Percentiles rank a stretch among this genome's conserved stretches.
phyloP scores from a whole-genome alignment of 495 filamentous ascomycete genomes.

The Penicillium argentinense region DNA sequence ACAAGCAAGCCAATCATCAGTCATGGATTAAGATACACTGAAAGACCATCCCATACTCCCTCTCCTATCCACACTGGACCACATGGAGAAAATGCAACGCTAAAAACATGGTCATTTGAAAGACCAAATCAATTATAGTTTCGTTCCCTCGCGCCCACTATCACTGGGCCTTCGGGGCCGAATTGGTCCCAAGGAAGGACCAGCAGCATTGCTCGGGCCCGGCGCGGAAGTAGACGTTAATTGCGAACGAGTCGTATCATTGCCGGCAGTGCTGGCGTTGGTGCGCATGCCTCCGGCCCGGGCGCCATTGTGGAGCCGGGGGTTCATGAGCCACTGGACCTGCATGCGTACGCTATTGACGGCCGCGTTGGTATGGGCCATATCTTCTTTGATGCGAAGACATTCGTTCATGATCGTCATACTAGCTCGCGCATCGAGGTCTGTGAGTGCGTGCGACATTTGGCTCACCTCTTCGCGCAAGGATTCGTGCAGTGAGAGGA shows the following conservation, averaged over 20 bases:
- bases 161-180: constrained; percentile 43
- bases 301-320: constrained; percentile 51
- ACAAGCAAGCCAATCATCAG: constrained; percentile 2
- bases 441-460: constrained; percentile 56
- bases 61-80: too few species aligned
- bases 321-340: constrained; percentile 67
- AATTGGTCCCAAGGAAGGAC: constrained; percentile 26
- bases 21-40: neutral
- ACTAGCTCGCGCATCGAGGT: constrained; percentile 63
- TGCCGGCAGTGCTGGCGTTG: constrained; percentile 13
- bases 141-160: constrained; percentile 47
- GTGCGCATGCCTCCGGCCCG: constrained; percentile 25
- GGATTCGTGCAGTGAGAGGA: constrained; percentile 67
- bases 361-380: constrained; percentile 64
- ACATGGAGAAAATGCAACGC: constrained; percentile 20
- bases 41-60: constrained; percentile 9
- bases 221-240: constrained; percentile 22
- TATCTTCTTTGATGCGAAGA: constrained; percentile 65
- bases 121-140: constrained; percentile 25
- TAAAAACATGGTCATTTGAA: constrained; percentile 4
- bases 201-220: constrained; percentile 29
- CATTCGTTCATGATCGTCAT: constrained; percentile 71
- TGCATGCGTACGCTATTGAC: constrained; percentile 64
- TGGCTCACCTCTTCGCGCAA: constrained; percentile 63
- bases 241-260: constrained; percentile 15